A percentile compares a stretch with the other conserved stretches of the same genome.
Conservation (phyloP, 2,329 filamentous ascomycete species). For the Teratosphaeriaceae sp. region DNA sequence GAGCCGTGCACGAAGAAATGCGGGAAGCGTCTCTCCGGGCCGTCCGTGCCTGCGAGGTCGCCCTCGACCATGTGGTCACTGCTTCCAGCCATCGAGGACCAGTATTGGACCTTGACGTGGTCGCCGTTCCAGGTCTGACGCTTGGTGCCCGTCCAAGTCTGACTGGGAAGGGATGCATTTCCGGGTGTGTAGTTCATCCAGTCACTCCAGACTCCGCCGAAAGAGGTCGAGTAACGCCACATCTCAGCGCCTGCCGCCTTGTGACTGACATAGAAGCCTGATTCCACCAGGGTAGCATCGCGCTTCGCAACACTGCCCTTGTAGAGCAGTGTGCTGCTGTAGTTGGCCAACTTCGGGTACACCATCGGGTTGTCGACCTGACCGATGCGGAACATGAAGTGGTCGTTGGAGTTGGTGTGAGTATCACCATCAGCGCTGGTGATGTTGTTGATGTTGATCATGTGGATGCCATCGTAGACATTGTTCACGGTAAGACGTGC, state of each 20-base stretch:
- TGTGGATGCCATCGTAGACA: conserved; percentile 56
- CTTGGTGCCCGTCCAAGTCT: conserved; percentile 52
- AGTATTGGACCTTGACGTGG: conserved; percentile 59
- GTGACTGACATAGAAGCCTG: conserved; percentile 48
- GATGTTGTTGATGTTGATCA: conserved; percentile 51
- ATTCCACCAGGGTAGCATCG: conserved; percentile 26
- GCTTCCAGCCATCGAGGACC: conserved; percentile 52
- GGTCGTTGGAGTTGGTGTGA: conserved; percentile 49
- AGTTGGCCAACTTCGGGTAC: conserved; percentile 51
- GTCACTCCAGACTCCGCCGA: conserved; percentile 52
- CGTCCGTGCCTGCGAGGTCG: conserved; percentile 41
- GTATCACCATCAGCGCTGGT: conserved; percentile 35
- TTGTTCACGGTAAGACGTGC: conserved; percentile 48
- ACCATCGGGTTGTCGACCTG: conserved; percentile 53
- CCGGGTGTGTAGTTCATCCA: conserved; percentile 52
- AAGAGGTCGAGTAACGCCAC: conserved; percentile 58
- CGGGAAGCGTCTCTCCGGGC: conserved; percentile 47
- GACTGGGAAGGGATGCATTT: conserved; percentile 41
- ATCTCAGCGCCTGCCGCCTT: conserved; percentile 55
- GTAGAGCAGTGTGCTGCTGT: conserved; percentile 48
- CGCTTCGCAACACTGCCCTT: conserved; percentile 31
- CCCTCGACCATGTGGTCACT: conserved; percentile 55
- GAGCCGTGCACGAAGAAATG: conserved; percentile 57
- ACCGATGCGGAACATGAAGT: conserved; percentile 57
- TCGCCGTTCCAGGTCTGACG: conserved; percentile 55